A percentile compares a stretch with the other conserved stretches of the same genome.
Evolutionary conservation across 331 rosid genomes (phyloP).

Genomic region (Pyracantha coccinea): DNA sequence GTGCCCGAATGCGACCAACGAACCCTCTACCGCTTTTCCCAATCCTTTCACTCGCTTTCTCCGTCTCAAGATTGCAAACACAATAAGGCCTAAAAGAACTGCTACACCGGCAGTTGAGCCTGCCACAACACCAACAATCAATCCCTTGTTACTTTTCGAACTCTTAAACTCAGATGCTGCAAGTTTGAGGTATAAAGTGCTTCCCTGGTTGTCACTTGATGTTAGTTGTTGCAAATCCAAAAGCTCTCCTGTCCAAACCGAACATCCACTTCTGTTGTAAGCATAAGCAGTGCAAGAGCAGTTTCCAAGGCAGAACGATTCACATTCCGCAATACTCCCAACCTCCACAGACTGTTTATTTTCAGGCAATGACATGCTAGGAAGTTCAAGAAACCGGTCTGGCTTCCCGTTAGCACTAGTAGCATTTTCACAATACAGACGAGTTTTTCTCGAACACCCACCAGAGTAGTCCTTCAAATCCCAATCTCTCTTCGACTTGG

Average conservation of each 20-base stretch:
- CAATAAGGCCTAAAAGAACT: conserved; percentile 28
- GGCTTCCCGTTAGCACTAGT: not conserved
- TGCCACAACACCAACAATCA: conserved; percentile 18
- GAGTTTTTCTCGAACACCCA: conserved; percentile 28
- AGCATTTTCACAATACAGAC: conserved; percentile 14
- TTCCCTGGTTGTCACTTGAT: not conserved
- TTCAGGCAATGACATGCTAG: conserved; percentile 14
- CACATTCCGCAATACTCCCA: conserved; percentile 18
- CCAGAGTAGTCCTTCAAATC: conserved; percentile 12
- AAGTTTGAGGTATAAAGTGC: conserved; percentile 21
- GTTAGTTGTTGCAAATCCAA: conserved; percentile 13
- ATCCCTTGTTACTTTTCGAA: conserved; percentile 8
- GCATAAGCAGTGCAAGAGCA: conserved; percentile 38
- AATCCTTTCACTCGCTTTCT: conserved; percentile 30
- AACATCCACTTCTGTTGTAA: conserved; percentile 14
- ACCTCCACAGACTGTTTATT: not conserved
- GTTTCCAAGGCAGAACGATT: conserved; percentile 14
- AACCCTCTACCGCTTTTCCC: conserved; percentile 56
- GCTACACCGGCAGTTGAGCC: conserved; percentile 25
- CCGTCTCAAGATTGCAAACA: conserved; percentile 20
- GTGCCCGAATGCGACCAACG: conserved; percentile 61
- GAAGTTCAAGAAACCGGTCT: conserved; percentile 15
- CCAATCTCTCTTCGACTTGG: conserved; percentile 17
- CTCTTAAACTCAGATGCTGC: conserved; percentile 39
- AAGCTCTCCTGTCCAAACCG: conserved; percentile 24